These are phyloP conservation scores for Aureobasidium namibiae DNA, from an alignment of 2,329 filamentous ascomycete genomes.

Conservation along the genomic window DNA sequence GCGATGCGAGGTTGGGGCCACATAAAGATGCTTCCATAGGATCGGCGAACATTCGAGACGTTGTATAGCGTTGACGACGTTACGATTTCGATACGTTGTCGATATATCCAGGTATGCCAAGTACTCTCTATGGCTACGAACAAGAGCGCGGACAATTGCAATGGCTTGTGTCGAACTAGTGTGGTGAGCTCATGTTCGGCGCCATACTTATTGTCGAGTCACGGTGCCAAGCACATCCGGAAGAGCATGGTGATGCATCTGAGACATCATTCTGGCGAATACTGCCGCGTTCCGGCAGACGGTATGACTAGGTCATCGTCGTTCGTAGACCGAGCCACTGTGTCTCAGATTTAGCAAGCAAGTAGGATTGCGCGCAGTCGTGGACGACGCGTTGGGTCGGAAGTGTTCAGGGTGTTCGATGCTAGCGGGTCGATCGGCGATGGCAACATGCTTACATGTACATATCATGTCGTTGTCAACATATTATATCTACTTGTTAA, in stretches of 20 bases:
- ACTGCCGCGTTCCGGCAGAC: not conserved
- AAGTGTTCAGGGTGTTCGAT: not conserved
- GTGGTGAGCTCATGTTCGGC: not conserved
- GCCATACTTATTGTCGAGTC: not conserved
- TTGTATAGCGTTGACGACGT: not conserved
- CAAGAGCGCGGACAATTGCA: not conserved
- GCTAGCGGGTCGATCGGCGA: not conserved
- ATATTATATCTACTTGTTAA: too few relatives aligned
- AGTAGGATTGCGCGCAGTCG: not conserved
- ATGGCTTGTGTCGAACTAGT: not conserved
- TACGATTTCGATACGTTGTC: not conserved
- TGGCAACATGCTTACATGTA: not conserved
- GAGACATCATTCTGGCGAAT: not conserved
- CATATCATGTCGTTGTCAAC: not conserved
- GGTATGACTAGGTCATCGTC: not conserved
- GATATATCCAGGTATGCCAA: not conserved
- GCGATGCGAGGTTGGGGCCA: not conserved
- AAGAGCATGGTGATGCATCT: not conserved
- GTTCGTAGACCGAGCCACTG: not conserved
- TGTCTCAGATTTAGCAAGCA: not conserved
- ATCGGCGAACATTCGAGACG: not conserved
- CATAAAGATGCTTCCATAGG: not conserved
- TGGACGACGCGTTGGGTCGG: not conserved
- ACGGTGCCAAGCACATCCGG: too few relatives aligned
- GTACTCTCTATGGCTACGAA: not conserved